Base-by-base conservation (phyloP, 2,329 filamentous ascomycete genomes). In the Ophiostoma ips region DNA sequence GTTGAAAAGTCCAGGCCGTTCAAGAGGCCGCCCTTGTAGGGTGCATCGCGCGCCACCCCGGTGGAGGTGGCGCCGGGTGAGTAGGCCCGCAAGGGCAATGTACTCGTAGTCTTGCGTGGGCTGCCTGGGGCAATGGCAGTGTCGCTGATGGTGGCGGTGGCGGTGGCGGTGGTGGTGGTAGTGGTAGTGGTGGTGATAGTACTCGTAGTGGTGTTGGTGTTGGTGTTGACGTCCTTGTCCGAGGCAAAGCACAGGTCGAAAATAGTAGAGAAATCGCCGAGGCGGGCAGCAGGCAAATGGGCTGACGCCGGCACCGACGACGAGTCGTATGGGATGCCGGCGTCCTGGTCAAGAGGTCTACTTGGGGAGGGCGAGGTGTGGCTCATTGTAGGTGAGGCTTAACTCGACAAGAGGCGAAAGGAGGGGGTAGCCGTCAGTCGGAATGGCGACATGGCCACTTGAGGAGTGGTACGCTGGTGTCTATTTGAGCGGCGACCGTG, bases 221-320 rank as follows among this genome's bases (percentile, higher is more conserved):
- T 31, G 24, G 34, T 19, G 19, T 11, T 31, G 28, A 3, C 5
- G 15, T 21, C 41, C 7, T 5, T 35, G 28, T 15, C 6, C 10
- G 24, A 16, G 33, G 4, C 34, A 13, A 49, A 41, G 30, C 19
- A 51, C n/a, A 35, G 18, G 18, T 41, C 35, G 15, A 52, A 50
- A n/a, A 52, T 40, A 10, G 37, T 48, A 13, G 37, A 13, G 5
- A 57, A 57, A 28, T 57, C 44, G 40, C 55, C 55, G 8, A 57
- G 51, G 16, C 35, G 50, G 19, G 24, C 24, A 28, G 24, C 24
- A 28, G 24, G 24, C 24, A 8, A 28, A 28, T 8, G 52, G 52
- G 50, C 36, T 33, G 45, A 16, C 37, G 47, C 21, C 30, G 21
- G 15, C n/a, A 31, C 37, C 24, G 24, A 28, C 24, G 24, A 28